Evolutionary conservation across 2,329 filamentous ascomycete genomes (phyloP), one percentile per base, ranked within the genome.

Genomic region (Acrocalymma vagum): DNA sequence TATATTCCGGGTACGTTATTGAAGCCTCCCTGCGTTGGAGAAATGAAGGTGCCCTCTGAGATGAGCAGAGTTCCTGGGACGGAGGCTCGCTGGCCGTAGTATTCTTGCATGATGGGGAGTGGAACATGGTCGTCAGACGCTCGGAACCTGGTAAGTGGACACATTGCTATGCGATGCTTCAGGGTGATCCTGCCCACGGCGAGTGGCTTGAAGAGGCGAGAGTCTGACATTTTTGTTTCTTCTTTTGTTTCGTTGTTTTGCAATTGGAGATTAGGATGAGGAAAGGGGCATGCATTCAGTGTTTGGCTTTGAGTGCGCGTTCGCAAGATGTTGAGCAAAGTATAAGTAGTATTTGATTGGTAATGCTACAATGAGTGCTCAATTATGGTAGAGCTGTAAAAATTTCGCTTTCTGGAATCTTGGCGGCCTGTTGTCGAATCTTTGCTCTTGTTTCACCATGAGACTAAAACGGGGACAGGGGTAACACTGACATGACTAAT

Each of bases 1-100:
- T 74, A 85, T 55, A 85, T 81, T 17, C 82, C 83, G 0, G 85
- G 83, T 2, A 78, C 72, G 46, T 81, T 78, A 25, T 66, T 65
- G 51, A 74, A 77, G 27, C 77, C 74, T 29, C 76, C 77, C 9
- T 74, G 71, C 40, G 72, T 65, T 3, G 68, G 60, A 53, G 62
- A 77, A 62, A 72, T 80, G 67, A 75, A 74, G 6, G 79, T 80
- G 1, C 74, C 82, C 62, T 86, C 83, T 1, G 76, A 75, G 48
- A 86, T 79, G 21, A 86, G 58, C 2, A 86, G 71, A 0, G 80
- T 84, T 20, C 81, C 81, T 0, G 75, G 73, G 2, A 73, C 65
- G 5, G 70, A 72, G 23, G 71, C 78, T 13, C 81, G 75, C 56
- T 84, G 79, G 5, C 63, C 67, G 56, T 84, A 83, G 67, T 83